Evolutionary conservation across 495 filamentous ascomycete genomes (phyloP), one percentile per base, ranked within the genome.

Genomic region (Penicillium paxilli): DNA sequence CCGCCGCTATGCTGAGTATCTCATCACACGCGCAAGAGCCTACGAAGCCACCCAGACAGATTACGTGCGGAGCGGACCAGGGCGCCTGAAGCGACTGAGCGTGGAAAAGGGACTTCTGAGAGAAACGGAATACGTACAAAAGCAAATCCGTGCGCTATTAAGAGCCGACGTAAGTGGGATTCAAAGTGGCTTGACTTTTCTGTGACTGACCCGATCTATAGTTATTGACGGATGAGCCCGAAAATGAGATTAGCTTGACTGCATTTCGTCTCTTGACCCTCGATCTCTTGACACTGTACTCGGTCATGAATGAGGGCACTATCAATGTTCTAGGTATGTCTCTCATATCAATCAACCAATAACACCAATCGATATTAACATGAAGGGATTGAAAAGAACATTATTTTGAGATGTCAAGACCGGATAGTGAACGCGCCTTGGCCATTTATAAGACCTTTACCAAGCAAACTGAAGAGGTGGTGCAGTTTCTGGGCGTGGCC

Each of bases 331-430:
- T 99, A 48, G 91, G 94, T 94, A 80, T 59, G 81, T 52, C 8
- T 3, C 41, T 23, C 19, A 17, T 46, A 11, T 10, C 9, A 14
- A 14, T 10, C 19, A 24, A n/a, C 8, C 38, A 19, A n/a, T n/a
- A n/a, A n/a, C n/a, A n/a, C n/a, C 16, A 14, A 14, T 38, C 8
- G 35, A 8, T 16, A 38, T 16, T 38, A 38, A 38, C 35, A 19
- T 12, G 9, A 47, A 23, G 38, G 52, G 69, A 40, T 9, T 21
- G 17, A 40, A 21, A 50, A 96, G 92, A 96, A 58, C 92, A 95
- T 66, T 99, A 96, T 67, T 98, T 99, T 59, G 94, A 99, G 72
- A 93, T 99, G 90, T 96, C 95, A 47, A 87, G 87, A 50, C 83
- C 87, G 30, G 95, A 99, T 71, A 95, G 95, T 45, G 88, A 96